Conservation (phyloP, 225 moss, liverwort and hornwort species). For the Bryoerythrophyllum caledonicum region DNA sequence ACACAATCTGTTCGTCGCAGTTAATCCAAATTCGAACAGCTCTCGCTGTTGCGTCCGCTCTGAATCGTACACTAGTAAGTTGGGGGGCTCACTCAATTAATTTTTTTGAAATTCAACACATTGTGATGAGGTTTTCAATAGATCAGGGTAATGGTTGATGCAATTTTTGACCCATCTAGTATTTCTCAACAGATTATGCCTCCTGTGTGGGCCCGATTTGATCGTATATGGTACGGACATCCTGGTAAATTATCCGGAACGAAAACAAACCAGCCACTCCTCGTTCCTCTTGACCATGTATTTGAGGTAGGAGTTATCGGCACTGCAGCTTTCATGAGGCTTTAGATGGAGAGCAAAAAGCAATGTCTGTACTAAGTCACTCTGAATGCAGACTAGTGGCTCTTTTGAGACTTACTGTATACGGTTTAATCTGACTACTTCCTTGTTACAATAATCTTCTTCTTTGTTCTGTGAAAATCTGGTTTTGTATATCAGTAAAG, state of each 20-base stretch:
- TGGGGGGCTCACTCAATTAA: too few species aligned
- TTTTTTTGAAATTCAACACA: neutral
- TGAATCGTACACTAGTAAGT: constrained; percentile 82
- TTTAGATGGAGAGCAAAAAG: too few species aligned
- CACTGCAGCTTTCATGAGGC: neutral
- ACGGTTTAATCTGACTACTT: too few species aligned
- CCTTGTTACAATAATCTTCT: too few species aligned
- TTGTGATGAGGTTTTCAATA: constrained; percentile 10
- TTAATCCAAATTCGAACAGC: constrained; percentile 85
- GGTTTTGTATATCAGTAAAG: too few species aligned
- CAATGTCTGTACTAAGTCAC: too few species aligned
- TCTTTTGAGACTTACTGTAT: too few species aligned
- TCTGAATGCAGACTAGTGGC: too few species aligned
- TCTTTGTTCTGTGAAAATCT: constrained; percentile 9
- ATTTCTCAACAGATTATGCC: constrained; percentile 91
- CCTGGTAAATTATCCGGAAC: constrained; percentile 73
- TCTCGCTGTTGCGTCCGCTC: constrained; percentile 72
- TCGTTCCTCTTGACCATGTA: constrained; percentile 93
- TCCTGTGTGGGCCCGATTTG: constrained; percentile 80
- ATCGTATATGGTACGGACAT: constrained; percentile 92
- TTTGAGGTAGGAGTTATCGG: constrained; percentile 81
- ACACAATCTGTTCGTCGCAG: constrained; percentile 46
- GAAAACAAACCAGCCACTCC: constrained; percentile 82
- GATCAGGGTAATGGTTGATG: too few species aligned
- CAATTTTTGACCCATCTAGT: too few species aligned